Base-by-base conservation (phyloP, 1,284 basidiomycete species). In the Tilletia horrida region DNA sequence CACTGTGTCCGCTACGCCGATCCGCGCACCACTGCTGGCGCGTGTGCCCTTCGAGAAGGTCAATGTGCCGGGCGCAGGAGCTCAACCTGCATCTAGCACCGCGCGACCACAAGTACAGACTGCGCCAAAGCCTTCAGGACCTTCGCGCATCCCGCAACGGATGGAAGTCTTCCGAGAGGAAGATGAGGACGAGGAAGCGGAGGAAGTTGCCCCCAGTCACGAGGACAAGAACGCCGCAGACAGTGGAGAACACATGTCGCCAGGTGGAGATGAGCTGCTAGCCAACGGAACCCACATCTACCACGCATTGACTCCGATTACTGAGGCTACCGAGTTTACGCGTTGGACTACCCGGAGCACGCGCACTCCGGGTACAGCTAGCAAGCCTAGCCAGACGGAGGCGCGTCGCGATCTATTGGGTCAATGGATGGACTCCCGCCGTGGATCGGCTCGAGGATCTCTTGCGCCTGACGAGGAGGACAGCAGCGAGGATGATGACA, bases 271-370 rank as follows among this genome's bases (percentile, higher is more conserved):
- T 35, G 59, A 35, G 13, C n/a, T 43, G 31, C 31, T 52, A 13
- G n/a, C n/a, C 6, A 47, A 57, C 23, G 64, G 45, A 8, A 44
- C 40, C 0, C 52, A 29, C 76, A 70, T 43, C 74, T 75, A 59
- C n/a, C 55, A 59, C 27, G 55, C 71, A 72, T 67, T 78, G 21
- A 76, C 77, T 23, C 75, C 76, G 14, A 78, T 80, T 68, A 79
- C 78, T 9, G 78, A 80, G 66, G 72, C 48, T 3, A 70, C 69
- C 66, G 77, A 79, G 61, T 67, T 75, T 48, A 76, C 77, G 9
- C 74, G 77, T 18, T 74, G 71, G 65, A 77, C 76, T 7, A 13
- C 55, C 42, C 25, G 25, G 3, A 71, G 66, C 40, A 66, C 67
- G 1, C 69, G 69, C n/a, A 75, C 73, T 55, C 73, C 73, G 2